Percentiles rank a stretch among this genome's conserved stretches.
Evolutionary conservation across 2,329 filamentous ascomycete genomes (phyloP).

Genomic region (Hawksworthiomyces lignivorus): DNA sequence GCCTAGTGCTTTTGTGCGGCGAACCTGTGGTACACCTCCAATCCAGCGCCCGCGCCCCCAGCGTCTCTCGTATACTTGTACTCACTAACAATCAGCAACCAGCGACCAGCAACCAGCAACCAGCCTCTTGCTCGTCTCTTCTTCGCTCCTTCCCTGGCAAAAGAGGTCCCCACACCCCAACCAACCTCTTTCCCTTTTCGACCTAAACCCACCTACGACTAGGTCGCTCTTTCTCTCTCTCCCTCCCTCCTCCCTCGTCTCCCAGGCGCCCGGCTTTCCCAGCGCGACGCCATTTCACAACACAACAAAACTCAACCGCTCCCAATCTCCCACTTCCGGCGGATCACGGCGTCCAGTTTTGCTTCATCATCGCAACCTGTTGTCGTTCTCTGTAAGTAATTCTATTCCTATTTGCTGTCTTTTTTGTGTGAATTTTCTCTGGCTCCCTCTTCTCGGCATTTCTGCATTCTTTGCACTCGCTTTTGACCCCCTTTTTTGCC

Average conservation of each 20-base stretch:
- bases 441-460: background rate
- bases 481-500: too few relatives aligned
- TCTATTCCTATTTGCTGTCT: background rate
- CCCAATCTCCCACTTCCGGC: slow-evolving; percentile 8
- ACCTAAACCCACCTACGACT: slow-evolving; percentile 2
- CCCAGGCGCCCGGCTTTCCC: slow-evolving; percentile 14
- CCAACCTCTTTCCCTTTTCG: slow-evolving; percentile 4
- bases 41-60: too few relatives aligned
- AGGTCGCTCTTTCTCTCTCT: background rate
- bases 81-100: too few relatives aligned
- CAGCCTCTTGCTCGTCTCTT: too few relatives aligned
- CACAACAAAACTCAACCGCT: slow-evolving; percentile 15
- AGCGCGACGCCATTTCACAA: slow-evolving; percentile 12
- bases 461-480: background rate
- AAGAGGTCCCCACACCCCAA: slow-evolving; percentile 4
- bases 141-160: background rate
- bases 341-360: slow-evolving; percentile 10
- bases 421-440: background rate
- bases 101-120: background rate
- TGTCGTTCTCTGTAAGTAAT: slow-evolving; percentile 9
- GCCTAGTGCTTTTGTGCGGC: too few relatives aligned
- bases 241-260: slow-evolving; percentile 10
- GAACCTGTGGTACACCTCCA: too few relatives aligned
- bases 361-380: slow-evolving; percentile 11
- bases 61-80: too few relatives aligned